Base-by-base conservation (phyloP, 768 basidiomycete genomes). In the Nevesoporus exiguus region DNA sequence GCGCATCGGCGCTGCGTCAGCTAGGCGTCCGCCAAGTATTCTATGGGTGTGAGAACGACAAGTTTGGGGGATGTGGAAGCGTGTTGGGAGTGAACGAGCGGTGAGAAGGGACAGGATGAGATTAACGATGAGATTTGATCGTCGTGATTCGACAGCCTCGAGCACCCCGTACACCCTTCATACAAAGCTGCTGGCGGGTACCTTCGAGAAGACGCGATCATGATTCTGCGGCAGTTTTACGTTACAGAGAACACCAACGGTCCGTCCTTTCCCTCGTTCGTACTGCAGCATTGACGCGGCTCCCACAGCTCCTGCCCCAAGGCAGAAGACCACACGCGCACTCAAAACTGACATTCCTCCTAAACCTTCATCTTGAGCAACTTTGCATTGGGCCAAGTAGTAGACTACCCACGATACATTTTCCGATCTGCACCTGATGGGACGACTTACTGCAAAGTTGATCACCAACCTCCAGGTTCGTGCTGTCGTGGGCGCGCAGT, bases 31-130 rank as follows among this genome's bases (percentile, higher is more conserved):
- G 84, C 53, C 79, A 87, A 59, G 96, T 98, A 7, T 89, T 84
- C 56, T 98, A 91, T 67, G 97, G 97, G 2, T 96, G 93, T 69
- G 88, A 81, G 21, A 99, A 99, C 69, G 96, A 97, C 58, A 80
- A 94, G 55, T 98, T 99, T 61, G 96, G 97, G 9, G 97, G 97
- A 4, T 96, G 93, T 70, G 96, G 92, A 39, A 95, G 94, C 62
- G 95, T 99, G 7, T 74, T 97, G 44, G 85, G 88, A 25, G 90
- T 98, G 13, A 95, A 97, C 66, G 74, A 79, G 59, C 73, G 72
- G 94, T 92, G 40, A 58, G 80, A 74, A 15, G 15, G 15, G 15
- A 39, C 24, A 19, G n/a, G 45, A 51, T 13, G 46, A 8, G 27
- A 34, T 39, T 7, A 14, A 34, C 44, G n/a, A 31, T 41, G 11